Evolutionary conservation across 2,329 filamentous ascomycete genomes (phyloP).

Genomic region (Macrophomina phaseolina): DNA sequence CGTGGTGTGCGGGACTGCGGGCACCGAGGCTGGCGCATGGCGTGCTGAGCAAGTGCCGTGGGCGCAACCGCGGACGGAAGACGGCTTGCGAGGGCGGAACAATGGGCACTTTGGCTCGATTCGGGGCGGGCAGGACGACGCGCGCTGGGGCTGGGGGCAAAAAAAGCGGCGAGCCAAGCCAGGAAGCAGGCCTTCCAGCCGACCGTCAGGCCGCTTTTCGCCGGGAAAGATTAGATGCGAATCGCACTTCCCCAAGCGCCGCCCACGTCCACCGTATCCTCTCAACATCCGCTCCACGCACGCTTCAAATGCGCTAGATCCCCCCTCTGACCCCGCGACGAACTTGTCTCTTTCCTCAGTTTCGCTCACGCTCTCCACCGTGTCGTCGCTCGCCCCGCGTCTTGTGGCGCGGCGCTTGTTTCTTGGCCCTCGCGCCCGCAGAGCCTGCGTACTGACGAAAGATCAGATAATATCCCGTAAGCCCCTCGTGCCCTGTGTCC

Average conservation of each 20-base stretch:
- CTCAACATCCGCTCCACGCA: constrained; percentile 19
- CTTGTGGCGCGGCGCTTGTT: constrained; percentile 23
- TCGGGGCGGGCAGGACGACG: background rate
- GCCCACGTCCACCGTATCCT: constrained; percentile 15
- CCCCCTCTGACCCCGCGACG: background rate
- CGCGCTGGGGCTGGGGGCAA: background rate
- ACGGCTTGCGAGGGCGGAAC: constrained; percentile 6
- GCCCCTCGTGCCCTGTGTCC: constrained; percentile 17
- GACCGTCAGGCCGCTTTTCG: background rate
- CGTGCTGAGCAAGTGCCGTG: constrained; percentile 4
- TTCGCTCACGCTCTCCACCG: constrained; percentile 11
- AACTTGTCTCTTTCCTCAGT: background rate
- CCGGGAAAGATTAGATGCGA: constrained; percentile 17
- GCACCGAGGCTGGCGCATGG: background rate
- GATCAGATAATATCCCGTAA: constrained; percentile 26
- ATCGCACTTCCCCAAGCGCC: background rate
- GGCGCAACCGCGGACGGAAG: constrained; percentile 12
- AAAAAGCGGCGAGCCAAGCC: constrained; percentile 15
- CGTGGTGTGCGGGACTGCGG: background rate
- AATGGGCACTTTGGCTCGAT: background rate
- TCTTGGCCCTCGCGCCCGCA: constrained; percentile 22
- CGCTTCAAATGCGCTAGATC: constrained; percentile 24
- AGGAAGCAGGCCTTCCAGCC: background rate
- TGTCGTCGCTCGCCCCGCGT: constrained; percentile 25
- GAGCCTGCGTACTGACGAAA: constrained; percentile 17